These are phyloP conservation scores for Neofusicoccum laricinum DNA, from an alignment of 2,329 filamentous ascomycete genomes.

Conservation along the genomic window DNA sequence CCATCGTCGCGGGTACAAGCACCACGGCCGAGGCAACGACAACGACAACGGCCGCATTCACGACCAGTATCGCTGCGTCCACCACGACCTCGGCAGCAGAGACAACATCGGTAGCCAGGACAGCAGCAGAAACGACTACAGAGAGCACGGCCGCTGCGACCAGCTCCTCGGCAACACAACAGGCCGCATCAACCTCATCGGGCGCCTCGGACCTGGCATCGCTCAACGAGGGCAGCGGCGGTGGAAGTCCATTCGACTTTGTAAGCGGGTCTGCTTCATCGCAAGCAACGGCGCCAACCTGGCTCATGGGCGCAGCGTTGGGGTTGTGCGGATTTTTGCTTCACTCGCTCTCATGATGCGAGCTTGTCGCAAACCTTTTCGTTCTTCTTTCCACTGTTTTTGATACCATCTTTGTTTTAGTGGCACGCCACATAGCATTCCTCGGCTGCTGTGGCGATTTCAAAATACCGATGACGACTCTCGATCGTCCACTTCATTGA, in stretches of 20 bases:
- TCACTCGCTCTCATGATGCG: background rate
- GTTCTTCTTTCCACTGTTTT: conserved; percentile 3
- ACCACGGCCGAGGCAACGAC: conserved; percentile 16
- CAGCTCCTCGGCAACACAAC: background rate
- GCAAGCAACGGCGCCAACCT: background rate
- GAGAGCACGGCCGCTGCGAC: background rate
- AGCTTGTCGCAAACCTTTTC: background rate
- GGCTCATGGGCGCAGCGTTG: background rate
- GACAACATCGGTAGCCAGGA: background rate
- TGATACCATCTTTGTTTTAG: conserved; percentile 16
- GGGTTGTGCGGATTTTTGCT: background rate
- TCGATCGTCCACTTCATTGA: background rate
- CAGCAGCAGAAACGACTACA: conserved; percentile 20
- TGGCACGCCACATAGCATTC: background rate
- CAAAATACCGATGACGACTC: background rate
- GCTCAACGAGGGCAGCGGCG: conserved; percentile 31
- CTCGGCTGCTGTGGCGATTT: background rate
- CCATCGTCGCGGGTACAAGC: conserved; percentile 20
- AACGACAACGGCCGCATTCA: conserved; percentile 12
- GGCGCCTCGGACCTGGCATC: conserved; percentile 31
- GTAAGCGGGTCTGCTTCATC: background rate
- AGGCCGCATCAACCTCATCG: conserved; percentile 20
- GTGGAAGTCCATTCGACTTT: conserved; percentile 48
- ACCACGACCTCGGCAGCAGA: background rate
- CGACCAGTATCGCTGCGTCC: background rate